Evolutionary conservation across 768 basidiomycete species (phyloP).

Genomic region (Multifurca ochricompacta): DNA sequence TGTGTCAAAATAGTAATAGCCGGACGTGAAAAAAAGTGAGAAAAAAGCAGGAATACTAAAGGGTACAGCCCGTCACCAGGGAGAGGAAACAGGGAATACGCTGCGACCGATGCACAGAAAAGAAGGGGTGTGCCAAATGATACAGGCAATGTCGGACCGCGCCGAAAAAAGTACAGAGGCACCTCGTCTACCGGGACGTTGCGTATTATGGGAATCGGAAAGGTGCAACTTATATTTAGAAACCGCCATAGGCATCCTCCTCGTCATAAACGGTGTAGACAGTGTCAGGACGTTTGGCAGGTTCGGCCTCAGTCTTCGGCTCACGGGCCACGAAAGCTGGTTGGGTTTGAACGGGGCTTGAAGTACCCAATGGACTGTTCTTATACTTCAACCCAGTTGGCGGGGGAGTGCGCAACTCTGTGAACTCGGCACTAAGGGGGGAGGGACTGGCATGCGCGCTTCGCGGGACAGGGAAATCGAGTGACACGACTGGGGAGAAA

Average conservation of each 20-base stretch:
- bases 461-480: constrained; percentile 23
- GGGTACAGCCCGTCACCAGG: not conserved
- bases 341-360: constrained; percentile 4
- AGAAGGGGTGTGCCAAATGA: not conserved
- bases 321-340: constrained; percentile 13
- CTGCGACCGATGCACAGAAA: constrained; percentile 7
- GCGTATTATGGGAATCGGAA: not conserved
- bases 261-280: constrained; percentile 48
- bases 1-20: not conserved
- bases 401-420: constrained; percentile 21
- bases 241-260: constrained; percentile 63
- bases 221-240: constrained; percentile 31
- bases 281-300: constrained; percentile 39
- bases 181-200: constrained; percentile 6
- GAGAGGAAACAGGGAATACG: not conserved
- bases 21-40: not conserved
- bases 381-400: constrained; percentile 19
- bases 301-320: constrained; percentile 7
- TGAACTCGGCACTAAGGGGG: constrained; percentile 22
- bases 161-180: not conserved
- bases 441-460: constrained; percentile 22
- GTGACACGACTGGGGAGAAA: constrained; percentile 32
- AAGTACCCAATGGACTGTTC: constrained; percentile 15
- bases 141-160: not conserved
- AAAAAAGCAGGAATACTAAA: not conserved